Evolutionary conservation across 192 early-diverging fungal genomes (phyloP), one percentile per base, ranked within the genome.

Genomic region (Lunasporangiospora selenospora): DNA sequence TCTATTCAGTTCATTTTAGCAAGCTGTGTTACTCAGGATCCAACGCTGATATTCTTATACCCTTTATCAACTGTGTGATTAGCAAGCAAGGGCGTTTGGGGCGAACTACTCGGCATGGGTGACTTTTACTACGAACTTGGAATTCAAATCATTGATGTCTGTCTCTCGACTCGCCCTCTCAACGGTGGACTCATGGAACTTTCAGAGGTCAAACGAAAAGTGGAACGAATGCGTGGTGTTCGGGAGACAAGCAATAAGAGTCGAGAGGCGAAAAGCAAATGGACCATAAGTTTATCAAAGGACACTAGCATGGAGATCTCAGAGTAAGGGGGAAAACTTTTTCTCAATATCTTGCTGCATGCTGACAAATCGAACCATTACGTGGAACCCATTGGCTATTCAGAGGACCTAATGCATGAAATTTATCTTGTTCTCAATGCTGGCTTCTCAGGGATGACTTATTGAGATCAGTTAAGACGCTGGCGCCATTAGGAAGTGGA

Each of bases 81-180:
- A 84, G 93, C 95, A 38, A 95, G 93, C 60, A 99, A 99, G 71
- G 93, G 95, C 23, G 94, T 94, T 59, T 96, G 96, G 97, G 86
- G 93, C 0, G 95, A 96, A 49, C 75, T 99, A 10, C 75, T 99
- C 3, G 97, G 97, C 1, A 89, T 98, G 6, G 93, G 96, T 15
- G 95, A 98, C 69, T 99, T 99, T 79, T 99, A 99, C 77, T 97
- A 95, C 62, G 94, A 98, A 47, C 82, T 99, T 4, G 92, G 89
- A 1, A 88, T 98, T n/a, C 95, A 96, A 53, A 92, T 97, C 32
- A 91, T 90, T 40, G 93, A 96, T 49, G 87, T 93, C 0, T 99
- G 96, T 63, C 85, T 97, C 11, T 83, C 88, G 23, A 95, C 94
- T 2, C 65, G 95, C 43, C 84, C 85, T 26, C 62, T 86, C 18